Percentiles rank a stretch among this genome's conserved stretches.
These are phyloP conservation scores for Trametes gibbosa DNA, from an alignment of 768 basidiomycete genomes.

Conservation along the genomic window DNA sequence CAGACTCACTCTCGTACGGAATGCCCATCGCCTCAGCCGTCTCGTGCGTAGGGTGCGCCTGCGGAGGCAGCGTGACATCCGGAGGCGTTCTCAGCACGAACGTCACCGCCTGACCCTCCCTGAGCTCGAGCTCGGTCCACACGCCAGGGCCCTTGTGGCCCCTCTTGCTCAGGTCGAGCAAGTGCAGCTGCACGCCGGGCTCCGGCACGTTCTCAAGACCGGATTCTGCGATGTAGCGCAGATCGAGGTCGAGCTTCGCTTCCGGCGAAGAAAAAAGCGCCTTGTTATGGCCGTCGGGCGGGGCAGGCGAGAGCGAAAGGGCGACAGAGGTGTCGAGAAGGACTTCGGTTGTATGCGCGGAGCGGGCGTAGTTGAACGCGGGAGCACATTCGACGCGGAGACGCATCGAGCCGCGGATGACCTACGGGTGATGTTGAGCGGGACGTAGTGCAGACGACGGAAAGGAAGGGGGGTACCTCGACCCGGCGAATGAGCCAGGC, in stretches of 20 bases:
- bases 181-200: conserved; percentile 56
- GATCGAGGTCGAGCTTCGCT: conserved; percentile 58
- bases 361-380: conserved; percentile 92
- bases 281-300: conserved; percentile 44
- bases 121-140: conserved; percentile 54
- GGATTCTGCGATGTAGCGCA: conserved; percentile 69
- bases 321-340: conserved; percentile 46
- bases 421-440: conserved; percentile 36
- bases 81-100: conserved; percentile 76
- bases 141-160: conserved; percentile 75
- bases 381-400: conserved; percentile 89
- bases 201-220: conserved; percentile 46
- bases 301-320: conserved; percentile 19
- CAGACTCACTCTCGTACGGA: conserved; percentile 39
- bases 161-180: conserved; percentile 62
- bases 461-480: conserved; percentile 44
- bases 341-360: conserved; percentile 63
- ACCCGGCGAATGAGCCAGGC: conserved; percentile 85
- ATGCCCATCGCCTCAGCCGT: conserved; percentile 46
- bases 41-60: conserved; percentile 36
- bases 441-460: neutral
- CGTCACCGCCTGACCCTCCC: conserved; percentile 88
- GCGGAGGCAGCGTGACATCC: conserved; percentile 23
- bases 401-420: conserved; percentile 79
- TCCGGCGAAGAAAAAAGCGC: conserved; percentile 54